Conservation (phyloP, 2,329 filamentous ascomycete genomes). For the Fusarium coicis region DNA sequence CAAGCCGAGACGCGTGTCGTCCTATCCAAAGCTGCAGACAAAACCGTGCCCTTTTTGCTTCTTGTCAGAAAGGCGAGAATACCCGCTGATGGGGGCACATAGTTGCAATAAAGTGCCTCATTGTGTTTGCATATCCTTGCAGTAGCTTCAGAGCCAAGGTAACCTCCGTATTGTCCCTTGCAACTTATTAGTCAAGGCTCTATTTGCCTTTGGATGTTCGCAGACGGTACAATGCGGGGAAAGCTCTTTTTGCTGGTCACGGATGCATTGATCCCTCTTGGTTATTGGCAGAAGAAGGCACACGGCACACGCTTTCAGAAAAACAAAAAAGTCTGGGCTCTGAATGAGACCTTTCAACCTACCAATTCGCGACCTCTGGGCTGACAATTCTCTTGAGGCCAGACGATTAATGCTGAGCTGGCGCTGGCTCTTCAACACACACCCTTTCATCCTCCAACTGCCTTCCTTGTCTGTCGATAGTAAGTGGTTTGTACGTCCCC, state of each 20-base stretch:
- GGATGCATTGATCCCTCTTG: constrained; percentile 30
- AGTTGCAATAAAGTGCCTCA: constrained; percentile 22
- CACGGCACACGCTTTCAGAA: constrained; percentile 28
- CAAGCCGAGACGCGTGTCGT: constrained; percentile 26
- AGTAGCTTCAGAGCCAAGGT: constrained; percentile 32
- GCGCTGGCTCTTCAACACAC: constrained; percentile 19
- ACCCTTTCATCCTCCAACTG: constrained; percentile 21
- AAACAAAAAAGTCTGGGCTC: constrained; percentile 26
- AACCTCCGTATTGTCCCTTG: constrained; percentile 20
- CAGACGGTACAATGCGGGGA: constrained; percentile 32
- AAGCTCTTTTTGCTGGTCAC: constrained; percentile 32
- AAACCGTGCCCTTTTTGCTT: constrained; percentile 2
- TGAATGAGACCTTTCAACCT: constrained; percentile 10
- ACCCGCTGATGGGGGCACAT: neutral
- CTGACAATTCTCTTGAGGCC: constrained; percentile 23
- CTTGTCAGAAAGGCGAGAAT: constrained; percentile 2
- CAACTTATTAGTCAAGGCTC: constrained; percentile 23
- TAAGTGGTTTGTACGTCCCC: constrained; percentile 24
- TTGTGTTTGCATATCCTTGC: constrained; percentile 29
- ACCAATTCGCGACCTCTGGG: constrained; percentile 13
- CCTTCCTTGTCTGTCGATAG: constrained; percentile 3
- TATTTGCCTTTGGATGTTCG: constrained; percentile 17
- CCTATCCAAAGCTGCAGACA: neutral
- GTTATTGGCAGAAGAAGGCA: constrained; percentile 26
- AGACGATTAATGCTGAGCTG: constrained; percentile 18